Conservation (phyloP, 306 rosid genomes). For the Neltuma alba region DNA sequence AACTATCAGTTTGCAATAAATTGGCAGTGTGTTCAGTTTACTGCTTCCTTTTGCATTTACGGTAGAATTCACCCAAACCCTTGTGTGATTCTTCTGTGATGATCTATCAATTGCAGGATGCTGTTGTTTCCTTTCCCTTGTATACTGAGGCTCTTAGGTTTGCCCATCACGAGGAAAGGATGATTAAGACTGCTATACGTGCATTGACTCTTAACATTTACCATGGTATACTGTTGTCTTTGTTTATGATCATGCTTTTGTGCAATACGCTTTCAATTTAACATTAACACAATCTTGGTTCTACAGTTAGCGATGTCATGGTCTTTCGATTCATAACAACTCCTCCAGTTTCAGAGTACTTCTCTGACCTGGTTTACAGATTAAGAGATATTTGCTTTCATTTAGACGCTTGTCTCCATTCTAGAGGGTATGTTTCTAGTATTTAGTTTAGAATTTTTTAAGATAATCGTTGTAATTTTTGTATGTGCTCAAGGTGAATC, state of each 20-base stretch:
- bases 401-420: slow-evolving; percentile 57
- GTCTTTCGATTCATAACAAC: slow-evolving; percentile 65
- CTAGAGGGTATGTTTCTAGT: slow-evolving; percentile 50
- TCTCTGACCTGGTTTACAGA: slow-evolving; percentile 69
- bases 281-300: slow-evolving; percentile 46
- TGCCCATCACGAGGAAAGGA: slow-evolving; percentile 74
- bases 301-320: slow-evolving; percentile 80
- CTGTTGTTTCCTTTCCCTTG: slow-evolving; percentile 81
- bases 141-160: slow-evolving; percentile 79
- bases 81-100: background rate
- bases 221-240: slow-evolving; percentile 52
- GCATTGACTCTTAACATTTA: slow-evolving; percentile 71
- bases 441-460: background rate
- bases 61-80: slow-evolving; percentile 21
- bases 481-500: background rate
- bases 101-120: slow-evolving; percentile 6
- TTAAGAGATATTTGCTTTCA: slow-evolving; percentile 58
- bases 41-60: slow-evolving; percentile 8
- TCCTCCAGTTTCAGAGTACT: slow-evolving; percentile 81
- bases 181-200: slow-evolving; percentile 79
- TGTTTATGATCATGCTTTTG: slow-evolving; percentile 26
- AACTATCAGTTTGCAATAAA: slow-evolving; percentile 9
- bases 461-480: slow-evolving; percentile 10
- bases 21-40: background rate
- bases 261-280: slow-evolving; percentile 37